Conservation (phyloP, 2,329 filamentous ascomycete species). For the Talaromyces funiculosus region DNA sequence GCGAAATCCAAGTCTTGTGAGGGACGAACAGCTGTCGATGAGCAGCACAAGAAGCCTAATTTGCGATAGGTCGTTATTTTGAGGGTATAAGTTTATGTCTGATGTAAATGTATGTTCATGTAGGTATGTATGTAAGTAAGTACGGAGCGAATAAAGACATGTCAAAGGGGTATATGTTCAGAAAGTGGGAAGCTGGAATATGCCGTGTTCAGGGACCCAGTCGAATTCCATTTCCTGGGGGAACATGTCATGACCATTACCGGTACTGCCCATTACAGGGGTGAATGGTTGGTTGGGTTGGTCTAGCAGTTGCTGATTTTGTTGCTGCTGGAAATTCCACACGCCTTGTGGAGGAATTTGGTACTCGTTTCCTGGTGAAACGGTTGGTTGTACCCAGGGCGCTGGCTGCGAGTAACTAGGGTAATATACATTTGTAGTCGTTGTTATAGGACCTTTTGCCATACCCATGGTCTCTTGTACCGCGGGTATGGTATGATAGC, state of each 20-base stretch:
- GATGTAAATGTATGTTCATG: too few relatives aligned
- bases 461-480: not conserved
- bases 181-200: constrained; percentile 13
- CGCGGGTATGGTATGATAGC: not conserved
- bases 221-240: constrained; percentile 15
- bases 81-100: too few relatives aligned
- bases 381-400: not conserved
- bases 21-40: not conserved
- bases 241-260: not conserved
- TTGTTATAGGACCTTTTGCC: not conserved
- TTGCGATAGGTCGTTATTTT: not conserved
- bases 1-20: not conserved
- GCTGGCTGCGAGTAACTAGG: constrained; percentile 5
- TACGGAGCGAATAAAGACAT: not conserved
- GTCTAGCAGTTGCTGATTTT: not conserved
- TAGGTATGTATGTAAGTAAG: not conserved
- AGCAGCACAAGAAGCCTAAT: not conserved
- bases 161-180: constrained; percentile 3
- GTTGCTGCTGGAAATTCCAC: constrained; percentile 7
- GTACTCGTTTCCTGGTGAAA: not conserved
- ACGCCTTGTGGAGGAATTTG: not conserved
- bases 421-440: not conserved
- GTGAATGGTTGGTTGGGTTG: not conserved
- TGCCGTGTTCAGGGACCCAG: constrained; percentile 15
- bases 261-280: not conserved